These are phyloP conservation scores for Echinochloa phyllopogon DNA, from an alignment of 176 grass and related monocot genomes.

Conservation along the genomic window DNA sequence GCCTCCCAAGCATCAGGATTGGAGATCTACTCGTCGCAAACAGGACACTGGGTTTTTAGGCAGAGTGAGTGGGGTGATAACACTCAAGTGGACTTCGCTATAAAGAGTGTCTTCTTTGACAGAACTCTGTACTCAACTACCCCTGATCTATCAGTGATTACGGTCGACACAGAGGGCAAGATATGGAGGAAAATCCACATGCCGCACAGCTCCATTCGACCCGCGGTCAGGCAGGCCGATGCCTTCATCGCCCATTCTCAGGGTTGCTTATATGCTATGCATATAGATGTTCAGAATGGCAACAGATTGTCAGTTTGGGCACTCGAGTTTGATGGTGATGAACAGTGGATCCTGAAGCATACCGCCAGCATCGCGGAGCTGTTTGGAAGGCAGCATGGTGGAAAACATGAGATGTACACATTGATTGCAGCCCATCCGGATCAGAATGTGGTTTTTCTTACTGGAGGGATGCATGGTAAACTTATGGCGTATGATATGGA, in stretches of 20 bases:
- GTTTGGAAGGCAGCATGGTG: neutral
- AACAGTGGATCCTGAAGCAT: conserved; percentile 1
- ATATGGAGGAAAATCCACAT: neutral
- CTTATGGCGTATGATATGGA: conserved; percentile 11
- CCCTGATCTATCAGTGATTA: neutral
- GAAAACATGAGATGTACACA: neutral
- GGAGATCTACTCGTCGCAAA: conserved; percentile 21
- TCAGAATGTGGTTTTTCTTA: neutral
- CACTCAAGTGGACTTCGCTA: neutral
- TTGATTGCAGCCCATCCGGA: neutral
- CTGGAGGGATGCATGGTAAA: neutral
- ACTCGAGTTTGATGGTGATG: neutral
- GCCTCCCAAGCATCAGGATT: neutral
- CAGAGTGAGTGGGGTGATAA: neutral
- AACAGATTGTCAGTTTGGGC: conserved; percentile 1
- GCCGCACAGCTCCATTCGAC: neutral
- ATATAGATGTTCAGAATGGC: neutral
- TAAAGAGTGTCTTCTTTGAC: neutral
- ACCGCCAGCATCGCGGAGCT: neutral
- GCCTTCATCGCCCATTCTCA: neutral
- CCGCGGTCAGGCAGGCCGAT: neutral
- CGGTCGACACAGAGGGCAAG: conserved; percentile 9
- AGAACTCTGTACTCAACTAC: conserved; percentile 6
- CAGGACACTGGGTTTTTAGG: neutral
- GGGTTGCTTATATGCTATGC: neutral